phyloP scores from a whole-genome alignment of 2,329 filamentous ascomycete species.

The Annulohypoxylon truncatum region DNA sequence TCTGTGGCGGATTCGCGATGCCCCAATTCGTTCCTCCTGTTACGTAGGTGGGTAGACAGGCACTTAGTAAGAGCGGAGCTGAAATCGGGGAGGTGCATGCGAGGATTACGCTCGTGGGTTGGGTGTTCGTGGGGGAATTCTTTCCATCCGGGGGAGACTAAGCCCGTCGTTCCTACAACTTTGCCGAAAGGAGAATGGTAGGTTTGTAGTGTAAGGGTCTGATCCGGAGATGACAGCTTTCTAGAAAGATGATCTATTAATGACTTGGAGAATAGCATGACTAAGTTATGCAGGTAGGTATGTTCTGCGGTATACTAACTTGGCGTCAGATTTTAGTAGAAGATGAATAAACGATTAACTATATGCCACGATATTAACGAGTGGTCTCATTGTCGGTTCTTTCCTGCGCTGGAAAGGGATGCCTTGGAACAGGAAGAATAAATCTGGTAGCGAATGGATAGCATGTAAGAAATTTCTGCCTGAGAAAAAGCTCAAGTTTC shows the following conservation, averaged over 20 bases:
- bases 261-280: background rate
- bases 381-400: background rate
- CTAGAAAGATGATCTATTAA: background rate
- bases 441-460: too few relatives aligned
- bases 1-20: conserved; percentile 1
- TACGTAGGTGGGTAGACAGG: background rate
- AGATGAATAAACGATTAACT: background rate
- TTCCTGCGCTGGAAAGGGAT: background rate
- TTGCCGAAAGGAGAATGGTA: conserved; percentile 30
- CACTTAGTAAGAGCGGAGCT: conserved; percentile 32
- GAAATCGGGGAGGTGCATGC: conserved; percentile 20
- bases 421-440: too few relatives aligned
- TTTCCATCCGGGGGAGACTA: conserved; percentile 19
- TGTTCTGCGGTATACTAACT: background rate
- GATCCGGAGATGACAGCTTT: background rate
- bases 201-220: conserved; percentile 12
- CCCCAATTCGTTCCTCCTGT: background rate
- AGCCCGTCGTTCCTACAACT: conserved; percentile 28
- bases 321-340: background rate
- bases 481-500: too few relatives aligned
- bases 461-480: too few relatives aligned
- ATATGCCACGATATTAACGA: background rate
- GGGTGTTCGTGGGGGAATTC: conserved; percentile 31
- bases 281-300: background rate
- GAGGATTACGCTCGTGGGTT: conserved; percentile 18